These are phyloP conservation scores for Collybia nuda DNA, from an alignment of 768 basidiomycete genomes.

Conservation along the genomic window DNA sequence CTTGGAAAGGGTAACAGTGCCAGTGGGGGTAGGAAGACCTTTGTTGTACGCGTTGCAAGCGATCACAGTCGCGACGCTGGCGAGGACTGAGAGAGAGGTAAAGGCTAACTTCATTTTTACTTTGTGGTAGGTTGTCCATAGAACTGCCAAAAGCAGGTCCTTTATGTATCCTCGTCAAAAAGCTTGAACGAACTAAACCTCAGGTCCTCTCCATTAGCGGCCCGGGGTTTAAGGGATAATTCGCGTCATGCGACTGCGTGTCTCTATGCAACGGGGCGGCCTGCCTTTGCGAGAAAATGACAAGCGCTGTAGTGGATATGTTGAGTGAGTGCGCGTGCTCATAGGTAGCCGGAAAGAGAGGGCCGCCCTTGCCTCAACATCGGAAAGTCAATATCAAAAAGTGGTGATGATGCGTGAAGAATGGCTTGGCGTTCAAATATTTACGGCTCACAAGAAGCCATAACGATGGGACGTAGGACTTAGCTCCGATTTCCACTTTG, in stretches of 20 bases:
- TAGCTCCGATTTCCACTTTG: too few relatives aligned
- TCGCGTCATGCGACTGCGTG: too few relatives aligned
- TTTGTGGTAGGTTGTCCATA: too few relatives aligned
- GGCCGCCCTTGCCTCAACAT: slow-evolving; percentile 9
- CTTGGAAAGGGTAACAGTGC: slow-evolving; percentile 1
- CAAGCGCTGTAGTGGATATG: too few relatives aligned
- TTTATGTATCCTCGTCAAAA: too few relatives aligned
- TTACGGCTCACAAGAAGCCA: neutral
- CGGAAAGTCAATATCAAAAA: slow-evolving; percentile 9
- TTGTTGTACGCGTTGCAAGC: slow-evolving; percentile 5
- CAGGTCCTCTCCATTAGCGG: too few relatives aligned
- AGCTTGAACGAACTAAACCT: too few relatives aligned
- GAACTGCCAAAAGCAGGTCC: too few relatives aligned
- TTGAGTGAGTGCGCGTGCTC: too few relatives aligned
- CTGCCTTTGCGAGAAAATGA: neutral
- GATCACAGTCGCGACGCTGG: neutral
- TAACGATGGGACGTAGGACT: too few relatives aligned
- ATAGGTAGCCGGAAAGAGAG: slow-evolving; percentile 1
- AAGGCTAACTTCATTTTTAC: slow-evolving; percentile 1
- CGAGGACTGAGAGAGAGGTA: slow-evolving; percentile 2
- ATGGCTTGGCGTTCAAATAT: slow-evolving; percentile 1
- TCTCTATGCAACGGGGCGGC: neutral
- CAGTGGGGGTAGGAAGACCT: slow-evolving; percentile 2
- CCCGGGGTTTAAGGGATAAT: too few relatives aligned
- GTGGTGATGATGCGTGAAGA: neutral